These are phyloP conservation scores for Gossypium anomalum DNA, from an alignment of 345 rosid species.

Conservation along the genomic window DNA sequence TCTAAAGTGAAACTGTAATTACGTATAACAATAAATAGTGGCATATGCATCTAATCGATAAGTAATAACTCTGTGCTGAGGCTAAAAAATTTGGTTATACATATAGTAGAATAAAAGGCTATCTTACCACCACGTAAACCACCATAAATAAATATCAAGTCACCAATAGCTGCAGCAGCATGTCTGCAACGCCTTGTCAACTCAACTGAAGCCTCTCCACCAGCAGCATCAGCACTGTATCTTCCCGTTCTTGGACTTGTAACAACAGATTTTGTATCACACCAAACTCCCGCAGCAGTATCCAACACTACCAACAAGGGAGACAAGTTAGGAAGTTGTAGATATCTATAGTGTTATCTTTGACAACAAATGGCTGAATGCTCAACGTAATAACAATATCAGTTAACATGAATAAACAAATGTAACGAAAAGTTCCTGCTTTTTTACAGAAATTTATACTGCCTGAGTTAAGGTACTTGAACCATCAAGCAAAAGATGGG, in stretches of 20 bases:
- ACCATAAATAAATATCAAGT: conserved; percentile 90
- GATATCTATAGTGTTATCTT: background rate
- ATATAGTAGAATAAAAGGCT: background rate
- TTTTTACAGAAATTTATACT: background rate
- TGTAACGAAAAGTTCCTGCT: background rate
- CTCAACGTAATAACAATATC: background rate
- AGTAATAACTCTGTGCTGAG: background rate
- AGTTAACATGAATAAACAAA: background rate
- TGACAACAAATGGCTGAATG: background rate
- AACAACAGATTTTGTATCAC: conserved; percentile 96
- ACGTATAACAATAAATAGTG: background rate
- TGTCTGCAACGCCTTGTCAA: conserved; percentile 98
- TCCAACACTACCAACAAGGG: conserved; percentile 67
- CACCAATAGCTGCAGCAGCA: conserved; percentile 99
- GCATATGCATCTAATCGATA: background rate
- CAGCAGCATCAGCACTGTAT: conserved; percentile 93
- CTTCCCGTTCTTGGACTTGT: conserved; percentile 92
- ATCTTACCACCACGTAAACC: conserved; percentile 97
- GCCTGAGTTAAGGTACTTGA: background rate
- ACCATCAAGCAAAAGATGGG: background rate
- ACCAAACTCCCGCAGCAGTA: conserved; percentile 99
- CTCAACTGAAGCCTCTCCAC: conserved; percentile 96
- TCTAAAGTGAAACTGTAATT: background rate
- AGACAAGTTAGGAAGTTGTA: conserved; percentile 17
- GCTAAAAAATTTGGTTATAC: background rate